These are phyloP conservation scores for Alternaria brassicicola DNA, from an alignment of 2,329 filamentous ascomycete species.

Conservation along the genomic window DNA sequence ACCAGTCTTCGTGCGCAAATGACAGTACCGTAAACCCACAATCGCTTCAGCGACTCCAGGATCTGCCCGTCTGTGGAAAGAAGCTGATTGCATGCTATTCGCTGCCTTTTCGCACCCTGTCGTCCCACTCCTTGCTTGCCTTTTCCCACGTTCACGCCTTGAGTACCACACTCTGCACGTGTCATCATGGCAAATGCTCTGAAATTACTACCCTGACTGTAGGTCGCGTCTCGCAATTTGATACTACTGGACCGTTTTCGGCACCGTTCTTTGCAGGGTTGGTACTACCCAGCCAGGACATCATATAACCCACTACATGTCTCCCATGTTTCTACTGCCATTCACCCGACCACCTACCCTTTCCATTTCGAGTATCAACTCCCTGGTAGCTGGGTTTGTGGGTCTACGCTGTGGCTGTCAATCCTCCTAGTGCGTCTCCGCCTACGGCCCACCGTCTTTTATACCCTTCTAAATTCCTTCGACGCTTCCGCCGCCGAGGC, in stretches of 20 bases:
- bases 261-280: slow-evolving; percentile 24
- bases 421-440: slow-evolving; percentile 35
- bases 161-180: slow-evolving; percentile 36
- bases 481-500: slow-evolving; percentile 15
- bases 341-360: slow-evolving; percentile 30
- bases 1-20: slow-evolving; percentile 39
- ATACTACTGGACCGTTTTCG: slow-evolving; percentile 27
- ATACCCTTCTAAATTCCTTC: slow-evolving; percentile 29
- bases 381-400: slow-evolving; percentile 31
- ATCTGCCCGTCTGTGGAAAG: slow-evolving; percentile 23
- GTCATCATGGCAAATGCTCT: slow-evolving; percentile 35
- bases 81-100: slow-evolving; percentile 22
- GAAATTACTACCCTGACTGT: slow-evolving; percentile 35
- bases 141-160: slow-evolving; percentile 29
- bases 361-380: slow-evolving; percentile 36
- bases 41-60: slow-evolving; percentile 28
- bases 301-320: slow-evolving; percentile 32
- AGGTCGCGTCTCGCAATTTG: slow-evolving; percentile 37
- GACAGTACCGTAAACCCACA: slow-evolving; percentile 38
- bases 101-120: slow-evolving; percentile 24
- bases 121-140: slow-evolving; percentile 26
- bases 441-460: slow-evolving; percentile 37
- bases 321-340: slow-evolving; percentile 21
- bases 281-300: slow-evolving; percentile 33
- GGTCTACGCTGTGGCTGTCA: slow-evolving; percentile 36